Evolutionary conservation across 805 yeast genomes (phyloP), one percentile per base, ranked within the genome.

Genomic region (Metschnikowia anglica): DNA sequence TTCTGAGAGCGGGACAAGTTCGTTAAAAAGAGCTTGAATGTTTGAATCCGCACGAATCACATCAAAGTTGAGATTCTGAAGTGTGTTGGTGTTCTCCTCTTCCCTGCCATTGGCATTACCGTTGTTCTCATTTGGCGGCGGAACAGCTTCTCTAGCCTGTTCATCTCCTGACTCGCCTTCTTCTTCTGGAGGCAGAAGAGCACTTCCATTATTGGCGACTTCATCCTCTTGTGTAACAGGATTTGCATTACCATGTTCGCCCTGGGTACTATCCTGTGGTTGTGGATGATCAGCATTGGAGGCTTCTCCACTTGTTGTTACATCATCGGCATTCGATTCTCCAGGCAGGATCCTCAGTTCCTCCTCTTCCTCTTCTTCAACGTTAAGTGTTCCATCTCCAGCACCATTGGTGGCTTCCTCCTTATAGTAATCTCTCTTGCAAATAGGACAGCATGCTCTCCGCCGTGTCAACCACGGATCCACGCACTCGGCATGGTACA

Each of bases 361-460:
- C 7, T 28, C 16, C 13, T 16, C 41, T 12, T 24, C 33, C 8
- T 16, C 38, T 16, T 36, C 40, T 20, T 42, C 46, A 6, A 42
- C 33, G 16, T 42, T 33, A 21, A 15, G n/a, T 3, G 20, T 7
- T 5, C 31, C 34, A 18, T 18, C 40, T 25, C 12, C 40, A 12
- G 46, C 25, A 7, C 30, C 39, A 23, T 40, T 35, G 3, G 37
- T 34, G 31, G 37, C 30, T 15, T 44, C 47, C 19, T 51, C 68
- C 46, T 69, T 70, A 56, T 67, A 66, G 58, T 81, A 82, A 58
- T 81, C 88, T 24, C 83, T 66, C 55, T 86, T 85, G 63, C 96
- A 87, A 70, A 83, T 79, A 7, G 96, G 95, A 59, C 96, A 87
- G 53, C 87, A 82, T 0, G 89, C 90, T 35, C 84, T 74, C 51